These are phyloP conservation scores for Pinus tabuliformis DNA, from an alignment of 75 land plant species.

Conservation along the genomic window DNA sequence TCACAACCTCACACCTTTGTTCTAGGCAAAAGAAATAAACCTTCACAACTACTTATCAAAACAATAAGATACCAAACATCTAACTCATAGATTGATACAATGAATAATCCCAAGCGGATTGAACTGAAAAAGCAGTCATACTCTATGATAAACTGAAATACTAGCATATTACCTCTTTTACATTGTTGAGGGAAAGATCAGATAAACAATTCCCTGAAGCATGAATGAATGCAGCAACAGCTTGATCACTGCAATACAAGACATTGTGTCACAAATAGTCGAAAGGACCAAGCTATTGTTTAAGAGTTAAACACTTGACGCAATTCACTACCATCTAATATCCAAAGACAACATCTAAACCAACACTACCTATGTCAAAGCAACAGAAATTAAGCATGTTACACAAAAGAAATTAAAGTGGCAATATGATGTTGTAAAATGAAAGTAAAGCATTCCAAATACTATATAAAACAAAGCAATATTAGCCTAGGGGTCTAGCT, in stretches of 20 bases:
- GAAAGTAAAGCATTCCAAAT: no score
- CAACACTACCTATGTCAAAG: no score
- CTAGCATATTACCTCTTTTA: constrained; percentile 42
- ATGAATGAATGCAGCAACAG: constrained; percentile 63
- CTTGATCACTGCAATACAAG: constrained; percentile 63
- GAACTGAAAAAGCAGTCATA: background rate
- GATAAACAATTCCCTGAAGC: constrained; percentile 42
- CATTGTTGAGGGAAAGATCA: constrained; percentile 56
- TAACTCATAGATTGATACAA: background rate
- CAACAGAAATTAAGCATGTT: no score
- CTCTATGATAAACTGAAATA: background rate
- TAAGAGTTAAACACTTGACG: background rate
- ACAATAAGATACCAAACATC: background rate
- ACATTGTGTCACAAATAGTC: background rate
- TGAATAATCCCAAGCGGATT: background rate
- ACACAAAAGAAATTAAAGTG: no score
- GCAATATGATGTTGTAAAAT: no score
- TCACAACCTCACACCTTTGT: background rate
- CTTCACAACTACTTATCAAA: background rate
- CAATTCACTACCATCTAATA: background rate
- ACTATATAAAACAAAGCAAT: no score
- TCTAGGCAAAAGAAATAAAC: background rate
- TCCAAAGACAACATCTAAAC: background rate
- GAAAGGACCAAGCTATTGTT: background rate
- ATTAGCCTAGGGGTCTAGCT: no score